These are phyloP conservation scores for Diaporthe ilicicola DNA, from an alignment of 2,329 filamentous ascomycete genomes.

Conservation along the genomic window DNA sequence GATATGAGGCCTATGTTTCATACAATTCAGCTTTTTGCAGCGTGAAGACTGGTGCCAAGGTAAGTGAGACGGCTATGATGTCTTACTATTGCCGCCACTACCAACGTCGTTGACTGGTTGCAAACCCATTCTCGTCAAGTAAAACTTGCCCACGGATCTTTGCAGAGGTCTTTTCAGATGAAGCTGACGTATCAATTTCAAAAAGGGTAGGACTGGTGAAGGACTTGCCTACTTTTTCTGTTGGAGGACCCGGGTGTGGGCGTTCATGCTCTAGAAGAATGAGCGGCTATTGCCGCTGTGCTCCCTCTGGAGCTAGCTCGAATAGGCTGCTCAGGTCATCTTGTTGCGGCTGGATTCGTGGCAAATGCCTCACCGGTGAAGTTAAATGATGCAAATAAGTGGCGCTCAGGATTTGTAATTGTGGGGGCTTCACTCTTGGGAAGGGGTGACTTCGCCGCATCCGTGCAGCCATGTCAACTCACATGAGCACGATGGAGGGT, in stretches of 20 bases:
- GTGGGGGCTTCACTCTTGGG: conserved; percentile 3
- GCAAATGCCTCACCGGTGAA: conserved; percentile 8
- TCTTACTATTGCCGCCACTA: no score
- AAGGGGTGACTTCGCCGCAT: conserved; percentile 16
- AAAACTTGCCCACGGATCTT: background rate
- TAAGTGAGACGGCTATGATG: background rate
- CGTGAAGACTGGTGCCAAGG: no score
- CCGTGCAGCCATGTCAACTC: conserved; percentile 18
- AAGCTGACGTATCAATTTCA: background rate
- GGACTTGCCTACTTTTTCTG: background rate
- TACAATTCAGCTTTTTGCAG: background rate
- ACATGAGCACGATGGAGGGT: conserved; percentile 15
- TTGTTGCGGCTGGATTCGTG: background rate
- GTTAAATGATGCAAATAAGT: conserved; percentile 3
- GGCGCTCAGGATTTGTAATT: conserved; percentile 16
- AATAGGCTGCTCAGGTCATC: background rate
- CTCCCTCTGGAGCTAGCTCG: background rate
- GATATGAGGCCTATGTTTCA: no score
- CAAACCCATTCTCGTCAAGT: background rate
- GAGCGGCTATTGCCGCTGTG: background rate
- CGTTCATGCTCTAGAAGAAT: background rate
- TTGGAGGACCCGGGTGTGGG: background rate
- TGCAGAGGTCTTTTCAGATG: background rate
- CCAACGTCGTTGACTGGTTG: background rate
- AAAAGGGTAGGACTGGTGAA: background rate